A percentile compares a stretch with the other conserved stretches of the same genome.
phyloP scores from a whole-genome alignment of 768 basidiomycete genomes.

The Paxillus involutus region DNA sequence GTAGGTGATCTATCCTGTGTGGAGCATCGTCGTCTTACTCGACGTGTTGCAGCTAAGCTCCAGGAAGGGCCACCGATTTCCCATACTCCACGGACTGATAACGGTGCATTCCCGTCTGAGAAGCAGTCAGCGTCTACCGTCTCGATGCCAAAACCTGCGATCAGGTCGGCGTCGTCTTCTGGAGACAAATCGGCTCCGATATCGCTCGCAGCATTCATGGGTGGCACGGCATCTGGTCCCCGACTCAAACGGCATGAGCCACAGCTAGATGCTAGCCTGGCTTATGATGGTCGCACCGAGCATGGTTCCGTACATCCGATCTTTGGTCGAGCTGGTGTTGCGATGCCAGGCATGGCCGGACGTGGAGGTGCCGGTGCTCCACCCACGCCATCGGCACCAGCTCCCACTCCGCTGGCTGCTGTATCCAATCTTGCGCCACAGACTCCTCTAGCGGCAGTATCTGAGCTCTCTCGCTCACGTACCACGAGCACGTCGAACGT shows the following conservation, averaged over 20 bases:
- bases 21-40: not conserved
- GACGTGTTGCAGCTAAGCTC: conserved; percentile 17
- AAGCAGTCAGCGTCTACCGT: conserved; percentile 2
- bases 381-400: conserved; percentile 6
- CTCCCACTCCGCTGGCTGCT: conserved; percentile 2
- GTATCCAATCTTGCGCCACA: not conserved
- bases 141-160: conserved; percentile 12
- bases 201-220: conserved; percentile 81
- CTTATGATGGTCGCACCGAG: conserved; percentile 61
- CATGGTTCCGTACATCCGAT: conserved; percentile 64
- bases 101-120: conserved; percentile 3
- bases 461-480: conserved; percentile 25
- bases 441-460: conserved; percentile 5
- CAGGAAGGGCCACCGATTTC: conserved; percentile 12
- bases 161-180: conserved; percentile 7
- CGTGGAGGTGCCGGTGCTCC: conserved; percentile 9
- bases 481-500: conserved; percentile 36
- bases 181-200: conserved; percentile 45
- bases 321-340: conserved; percentile 73
- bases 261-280: conserved; percentile 65
- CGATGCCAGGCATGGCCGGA: conserved; percentile 68
- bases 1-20: conserved; percentile 22
- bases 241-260: conserved; percentile 71
- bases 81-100: conserved; percentile 12
- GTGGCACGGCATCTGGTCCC: conserved; percentile 74